Conservation (phyloP, 1,139 yeast species). For the Pichia sp. region DNA sequence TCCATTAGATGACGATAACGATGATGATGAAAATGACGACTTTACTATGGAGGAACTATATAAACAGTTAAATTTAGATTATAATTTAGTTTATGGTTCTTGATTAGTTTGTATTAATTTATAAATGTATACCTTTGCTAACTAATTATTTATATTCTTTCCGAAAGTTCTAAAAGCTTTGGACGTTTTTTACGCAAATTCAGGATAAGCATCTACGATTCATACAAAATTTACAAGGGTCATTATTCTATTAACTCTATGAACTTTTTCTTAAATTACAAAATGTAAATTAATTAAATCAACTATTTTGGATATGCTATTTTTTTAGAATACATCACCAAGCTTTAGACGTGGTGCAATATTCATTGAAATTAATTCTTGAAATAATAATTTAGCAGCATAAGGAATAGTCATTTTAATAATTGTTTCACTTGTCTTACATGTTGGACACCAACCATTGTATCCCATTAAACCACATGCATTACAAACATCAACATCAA, state of each 20-base stretch:
- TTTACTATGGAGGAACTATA: slow-evolving; percentile 41
- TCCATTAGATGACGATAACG: slow-evolving; percentile 25
- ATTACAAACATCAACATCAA: slow-evolving; percentile 93
- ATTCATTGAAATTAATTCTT: slow-evolving; percentile 93
- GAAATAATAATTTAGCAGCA: slow-evolving; percentile 94
- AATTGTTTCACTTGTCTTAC: slow-evolving; percentile 81
- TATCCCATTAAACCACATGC: slow-evolving; percentile 98
- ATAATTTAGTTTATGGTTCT: slow-evolving; percentile 30
- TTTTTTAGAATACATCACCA: slow-evolving; percentile 67
- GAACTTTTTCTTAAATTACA: too few relatives aligned
- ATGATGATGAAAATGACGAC: slow-evolving; percentile 22
- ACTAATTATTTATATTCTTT: background rate
- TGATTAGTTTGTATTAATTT: background rate
- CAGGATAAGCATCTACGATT: too few relatives aligned
- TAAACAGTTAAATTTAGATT: slow-evolving; percentile 36
- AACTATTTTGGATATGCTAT: background rate
- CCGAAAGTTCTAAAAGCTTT: background rate
- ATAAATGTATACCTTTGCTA: background rate
- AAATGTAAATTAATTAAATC: background rate
- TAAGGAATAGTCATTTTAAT: slow-evolving; percentile 96
- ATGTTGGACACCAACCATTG: slow-evolving; percentile 94
- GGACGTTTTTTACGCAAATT: too few relatives aligned
- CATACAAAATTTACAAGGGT: too few relatives aligned
- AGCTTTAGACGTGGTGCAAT: slow-evolving; percentile 91
- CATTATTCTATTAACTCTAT: background rate